Evolutionary conservation across 345 rosid genomes (phyloP).

Genomic region (Fremontodendron californicum): DNA sequence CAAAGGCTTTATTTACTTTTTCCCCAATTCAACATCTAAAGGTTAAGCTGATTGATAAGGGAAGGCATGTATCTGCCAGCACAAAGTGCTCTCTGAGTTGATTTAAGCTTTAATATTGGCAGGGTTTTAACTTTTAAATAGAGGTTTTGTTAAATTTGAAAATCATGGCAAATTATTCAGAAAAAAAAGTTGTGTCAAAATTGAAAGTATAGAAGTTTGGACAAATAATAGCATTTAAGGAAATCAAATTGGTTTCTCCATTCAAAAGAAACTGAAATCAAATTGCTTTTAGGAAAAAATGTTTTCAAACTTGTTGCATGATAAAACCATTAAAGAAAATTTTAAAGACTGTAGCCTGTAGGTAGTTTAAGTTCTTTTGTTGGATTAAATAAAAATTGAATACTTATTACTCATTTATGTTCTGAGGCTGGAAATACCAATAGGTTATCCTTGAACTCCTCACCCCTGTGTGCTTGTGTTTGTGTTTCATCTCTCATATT

Average conservation of each 20-base stretch:
- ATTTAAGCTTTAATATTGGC: neutral
- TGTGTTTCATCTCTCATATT: neutral
- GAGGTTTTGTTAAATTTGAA: neutral
- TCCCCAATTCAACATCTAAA: neutral
- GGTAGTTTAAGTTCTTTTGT: neutral
- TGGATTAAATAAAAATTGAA: neutral
- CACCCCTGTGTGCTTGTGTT: neutral
- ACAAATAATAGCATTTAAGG: neutral
- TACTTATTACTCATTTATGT: neutral
- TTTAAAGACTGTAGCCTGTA: neutral
- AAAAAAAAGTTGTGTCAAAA: neutral
- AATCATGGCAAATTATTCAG: neutral
- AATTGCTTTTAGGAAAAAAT: neutral
- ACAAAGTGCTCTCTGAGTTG: neutral
- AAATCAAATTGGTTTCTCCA: neutral
- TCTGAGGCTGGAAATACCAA: neutral
- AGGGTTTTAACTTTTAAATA: neutral
- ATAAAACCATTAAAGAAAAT: neutral
- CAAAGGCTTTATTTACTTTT: neutral
- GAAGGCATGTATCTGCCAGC: neutral
- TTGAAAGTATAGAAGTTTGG: neutral
- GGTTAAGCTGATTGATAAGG: neutral
- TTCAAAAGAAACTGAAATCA: neutral
- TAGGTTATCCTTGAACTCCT: neutral
- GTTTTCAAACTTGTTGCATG: neutral